A percentile compares a stretch with the other conserved stretches of the same genome.
Conservation (phyloP, 805 yeast genomes). For the Hanseniaspora lachancei region DNA sequence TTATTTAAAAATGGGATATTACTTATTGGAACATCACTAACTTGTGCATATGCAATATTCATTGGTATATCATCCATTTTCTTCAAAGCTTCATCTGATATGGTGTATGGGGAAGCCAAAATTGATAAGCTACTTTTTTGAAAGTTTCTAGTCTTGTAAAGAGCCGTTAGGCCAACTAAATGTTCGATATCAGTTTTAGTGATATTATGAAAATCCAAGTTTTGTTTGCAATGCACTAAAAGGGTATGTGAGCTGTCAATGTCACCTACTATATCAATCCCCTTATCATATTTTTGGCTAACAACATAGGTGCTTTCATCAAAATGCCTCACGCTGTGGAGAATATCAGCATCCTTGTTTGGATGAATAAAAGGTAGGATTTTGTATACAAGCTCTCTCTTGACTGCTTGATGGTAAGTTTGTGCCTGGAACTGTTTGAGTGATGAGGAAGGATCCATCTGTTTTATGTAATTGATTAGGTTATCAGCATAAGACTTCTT, state of each 20-base stretch:
- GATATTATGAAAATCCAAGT: slow-evolving; percentile 21
- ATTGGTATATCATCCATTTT: slow-evolving; percentile 21
- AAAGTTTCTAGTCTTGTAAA: slow-evolving; percentile 8
- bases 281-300: slow-evolving; percentile 27
- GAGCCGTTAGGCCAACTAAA: slow-evolving; percentile 22
- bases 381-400: slow-evolving; percentile 23
- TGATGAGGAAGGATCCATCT: background rate
- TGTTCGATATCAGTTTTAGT: slow-evolving; percentile 26
- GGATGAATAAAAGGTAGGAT: slow-evolving; percentile 14
- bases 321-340: background rate
- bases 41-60: slow-evolving; percentile 24
- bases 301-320: slow-evolving; percentile 19
- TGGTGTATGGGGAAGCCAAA: slow-evolving; percentile 25
- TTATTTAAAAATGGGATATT: background rate
- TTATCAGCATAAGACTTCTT: background rate
- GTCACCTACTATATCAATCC: slow-evolving; percentile 24
- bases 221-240: slow-evolving; percentile 26
- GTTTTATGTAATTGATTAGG: background rate
- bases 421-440: slow-evolving; percentile 22
- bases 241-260: slow-evolving; percentile 16
- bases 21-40: slow-evolving; percentile 14
- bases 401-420: slow-evolving; percentile 25
- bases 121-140: slow-evolving; percentile 18
- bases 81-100: slow-evolving; percentile 23
- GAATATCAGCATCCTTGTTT: background rate